Percentiles rank a stretch among this genome's conserved stretches.
Conservation (phyloP, 1,139 yeast genomes). For the Saccharomycopsis phalli region DNA sequence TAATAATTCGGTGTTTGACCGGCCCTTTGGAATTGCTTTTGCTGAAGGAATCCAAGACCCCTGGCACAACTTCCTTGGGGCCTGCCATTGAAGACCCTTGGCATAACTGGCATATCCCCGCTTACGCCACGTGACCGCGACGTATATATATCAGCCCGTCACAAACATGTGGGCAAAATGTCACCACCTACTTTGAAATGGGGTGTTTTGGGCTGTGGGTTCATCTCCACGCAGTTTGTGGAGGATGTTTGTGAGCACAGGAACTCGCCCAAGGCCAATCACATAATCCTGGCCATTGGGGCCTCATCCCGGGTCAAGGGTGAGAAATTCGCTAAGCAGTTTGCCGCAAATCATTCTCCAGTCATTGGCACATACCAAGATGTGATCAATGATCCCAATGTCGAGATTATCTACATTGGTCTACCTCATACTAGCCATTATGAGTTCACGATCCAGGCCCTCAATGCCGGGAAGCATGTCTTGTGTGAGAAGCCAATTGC, state of each 20-base stretch:
- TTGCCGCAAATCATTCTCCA: constrained; percentile 4
- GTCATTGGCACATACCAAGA: constrained; percentile 26
- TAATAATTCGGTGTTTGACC: too few species aligned
- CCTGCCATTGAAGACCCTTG: too few species aligned
- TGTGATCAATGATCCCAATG: constrained; percentile 35
- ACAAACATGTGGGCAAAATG: too few species aligned
- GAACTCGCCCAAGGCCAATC: constrained; percentile 6
- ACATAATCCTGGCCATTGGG: constrained; percentile 14
- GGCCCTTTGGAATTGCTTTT: too few species aligned
- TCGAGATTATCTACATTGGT: constrained; percentile 50
- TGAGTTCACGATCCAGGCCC: constrained; percentile 40
- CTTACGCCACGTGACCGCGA: too few species aligned
- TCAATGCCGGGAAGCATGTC: constrained; percentile 47
- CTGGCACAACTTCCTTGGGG: too few species aligned
- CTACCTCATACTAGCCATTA: constrained; percentile 52
- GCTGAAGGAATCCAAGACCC: too few species aligned
- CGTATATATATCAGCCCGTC: too few species aligned
- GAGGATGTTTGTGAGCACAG: constrained; percentile 10
- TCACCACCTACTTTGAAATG: constrained; percentile 6
- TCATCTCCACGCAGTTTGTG: constrained; percentile 16
- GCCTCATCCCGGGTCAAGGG: constrained; percentile 14
- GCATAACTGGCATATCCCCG: too few species aligned
- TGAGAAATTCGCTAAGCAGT: constrained; percentile 9
- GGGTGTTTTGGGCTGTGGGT: constrained; percentile 18
- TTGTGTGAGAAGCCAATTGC: constrained; percentile 57